These are phyloP conservation scores for Exophiala lecanii-corni DNA, from an alignment of 2,329 filamentous ascomycete genomes.

Conservation along the genomic window DNA sequence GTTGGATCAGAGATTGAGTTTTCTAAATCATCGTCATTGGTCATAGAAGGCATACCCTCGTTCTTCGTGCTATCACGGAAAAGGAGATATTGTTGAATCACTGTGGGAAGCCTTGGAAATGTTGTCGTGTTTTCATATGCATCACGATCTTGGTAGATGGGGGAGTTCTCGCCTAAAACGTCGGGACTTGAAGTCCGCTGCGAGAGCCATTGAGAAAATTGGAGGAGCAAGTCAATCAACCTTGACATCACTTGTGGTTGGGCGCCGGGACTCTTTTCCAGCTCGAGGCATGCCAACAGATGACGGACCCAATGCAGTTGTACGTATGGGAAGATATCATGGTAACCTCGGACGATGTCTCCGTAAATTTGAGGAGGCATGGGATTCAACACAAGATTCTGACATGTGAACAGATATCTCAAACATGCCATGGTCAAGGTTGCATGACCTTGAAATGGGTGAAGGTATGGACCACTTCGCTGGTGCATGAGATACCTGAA, in stretches of 20 bases:
- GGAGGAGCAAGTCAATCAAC: not conserved
- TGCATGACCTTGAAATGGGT: not conserved
- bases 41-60: not conserved
- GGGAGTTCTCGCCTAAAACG: not conserved
- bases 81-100: not conserved
- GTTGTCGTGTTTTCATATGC: not conserved
- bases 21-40: not conserved
- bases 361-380: not conserved
- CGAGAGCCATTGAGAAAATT: slow-evolving; percentile 2
- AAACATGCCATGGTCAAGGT: not conserved
- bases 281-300: slow-evolving; percentile 1
- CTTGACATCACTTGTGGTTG: not conserved
- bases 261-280: not conserved
- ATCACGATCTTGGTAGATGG: not conserved
- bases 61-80: not conserved
- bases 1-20: not conserved
- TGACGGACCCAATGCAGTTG: not conserved
- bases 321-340: slow-evolving; percentile 29
- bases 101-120: not conserved
- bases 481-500: not conserved
- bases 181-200: not conserved
- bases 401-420: slow-evolving; percentile 6
- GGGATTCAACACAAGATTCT: not conserved
- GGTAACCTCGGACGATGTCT: not conserved
- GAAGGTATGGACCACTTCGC: slow-evolving; percentile 2